Evolutionary conservation across 441 rosid genomes (phyloP), one percentile per base, ranked within the genome.

Genomic region (Gossypium schwendimanii): DNA sequence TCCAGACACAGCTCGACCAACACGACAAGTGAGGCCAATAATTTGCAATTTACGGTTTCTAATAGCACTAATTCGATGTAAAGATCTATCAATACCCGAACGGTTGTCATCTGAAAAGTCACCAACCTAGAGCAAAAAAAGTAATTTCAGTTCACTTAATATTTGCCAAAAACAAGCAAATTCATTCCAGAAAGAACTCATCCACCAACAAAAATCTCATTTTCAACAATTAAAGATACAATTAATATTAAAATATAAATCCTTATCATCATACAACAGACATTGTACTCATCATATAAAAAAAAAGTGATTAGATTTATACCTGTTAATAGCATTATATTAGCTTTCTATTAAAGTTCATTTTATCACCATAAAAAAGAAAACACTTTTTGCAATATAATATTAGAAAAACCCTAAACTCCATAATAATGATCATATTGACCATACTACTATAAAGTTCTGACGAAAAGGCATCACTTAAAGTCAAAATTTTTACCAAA

Each of bases 11-110:
- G 87, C 94, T 80, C 98, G 84, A 74, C 98, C 98, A 26, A 94
- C 95, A 70, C 97, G 91, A 82, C 98, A 94, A 63, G 97, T 94
- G 63, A 94, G 86, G 75, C 97, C 98, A 79, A 89, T 90, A 47
- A 92, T 76, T 87, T 92, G 95, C 86, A 81, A 62, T 74, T 92
- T 90, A 39, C 97, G 94, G 77, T 92, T 94, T 63, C 97, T 88
- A 60, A 94, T 90, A 36, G 98, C 98, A 79, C 98, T 94, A 72
- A 94, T 91, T 21, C 97, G 97, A 78, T 90, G 98, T 78, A 92
- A 84, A 10, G 95, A 90, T 84, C 88, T 90, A 81, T 92, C 69
- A 31, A 94, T 94, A 54, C 98, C 95, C 3, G 97, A 88, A 33
- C 97, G 86, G 71, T 94, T 94, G 81, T 94, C 98, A 80, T 92